Percentiles rank a stretch among this genome's conserved stretches.
These are phyloP conservation scores for Borealophlyctis nickersoniae DNA, from an alignment of 192 early-diverging fungal species.

Conservation along the genomic window DNA sequence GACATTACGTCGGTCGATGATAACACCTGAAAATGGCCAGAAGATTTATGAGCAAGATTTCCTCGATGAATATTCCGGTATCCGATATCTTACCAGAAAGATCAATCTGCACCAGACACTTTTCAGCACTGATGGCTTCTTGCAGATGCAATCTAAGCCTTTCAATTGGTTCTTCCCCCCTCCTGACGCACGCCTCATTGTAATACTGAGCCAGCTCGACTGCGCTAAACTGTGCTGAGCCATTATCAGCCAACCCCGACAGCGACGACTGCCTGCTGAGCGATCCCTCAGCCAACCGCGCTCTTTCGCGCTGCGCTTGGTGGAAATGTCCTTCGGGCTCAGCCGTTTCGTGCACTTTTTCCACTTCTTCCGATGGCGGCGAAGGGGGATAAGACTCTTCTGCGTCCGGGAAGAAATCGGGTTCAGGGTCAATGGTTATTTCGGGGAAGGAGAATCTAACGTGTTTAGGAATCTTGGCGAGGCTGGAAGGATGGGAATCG, in stretches of 20 bases:
- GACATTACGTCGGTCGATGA: conserved; percentile 52
- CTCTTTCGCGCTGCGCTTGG: background rate
- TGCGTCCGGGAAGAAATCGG: conserved; percentile 3
- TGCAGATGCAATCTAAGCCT: background rate
- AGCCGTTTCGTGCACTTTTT: background rate
- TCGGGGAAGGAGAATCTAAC: conserved; percentile 38
- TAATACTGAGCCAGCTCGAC: background rate
- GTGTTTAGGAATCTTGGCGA: conserved; percentile 12
- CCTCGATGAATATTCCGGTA: too few relatives aligned
- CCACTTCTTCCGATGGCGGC: background rate
- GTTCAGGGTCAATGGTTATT: conserved; percentile 28
- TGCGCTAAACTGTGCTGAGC: too few relatives aligned
- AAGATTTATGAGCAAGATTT: too few relatives aligned
- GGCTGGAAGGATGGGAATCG: background rate
- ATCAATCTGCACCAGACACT: background rate
- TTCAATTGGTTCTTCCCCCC: background rate
- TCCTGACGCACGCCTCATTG: background rate
- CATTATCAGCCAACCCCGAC: too few relatives aligned
- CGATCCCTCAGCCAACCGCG: background rate
- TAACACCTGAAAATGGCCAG: conserved; percentile 47
- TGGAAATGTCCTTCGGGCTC: background rate
- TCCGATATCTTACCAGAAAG: conserved; percentile 4
- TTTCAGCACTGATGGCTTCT: background rate
- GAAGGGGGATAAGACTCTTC: conserved; percentile 2
- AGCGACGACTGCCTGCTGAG: too few relatives aligned